phyloP scores from a whole-genome alignment of 192 early-diverging fungal genomes.

The Backusella mclennaniae region DNA sequence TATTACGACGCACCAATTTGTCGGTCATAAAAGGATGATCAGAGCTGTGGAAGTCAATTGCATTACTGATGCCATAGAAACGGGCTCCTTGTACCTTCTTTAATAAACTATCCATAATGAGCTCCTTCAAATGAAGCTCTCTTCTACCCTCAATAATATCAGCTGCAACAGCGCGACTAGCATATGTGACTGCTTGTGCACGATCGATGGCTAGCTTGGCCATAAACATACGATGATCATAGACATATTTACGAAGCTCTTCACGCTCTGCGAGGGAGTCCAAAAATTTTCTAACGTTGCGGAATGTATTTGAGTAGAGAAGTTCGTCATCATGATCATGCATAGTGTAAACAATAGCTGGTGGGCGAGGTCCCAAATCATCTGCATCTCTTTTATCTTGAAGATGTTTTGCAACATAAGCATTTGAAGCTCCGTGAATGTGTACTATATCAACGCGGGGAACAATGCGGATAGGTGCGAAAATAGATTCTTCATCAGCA shows the following conservation, averaged over 20 bases:
- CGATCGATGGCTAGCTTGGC: conserved; percentile 48
- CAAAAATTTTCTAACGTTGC: conserved; percentile 49
- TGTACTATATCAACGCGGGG: conserved; percentile 52
- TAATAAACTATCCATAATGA: conserved; percentile 50
- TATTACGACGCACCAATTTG: conserved; percentile 32
- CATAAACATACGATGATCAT: conserved; percentile 50
- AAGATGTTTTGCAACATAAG: conserved; percentile 46
- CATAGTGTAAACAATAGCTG: conserved; percentile 56
- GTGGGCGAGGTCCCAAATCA: conserved; percentile 42
- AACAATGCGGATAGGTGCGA: conserved; percentile 32
- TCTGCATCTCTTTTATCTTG: conserved; percentile 25
- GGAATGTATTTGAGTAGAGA: conserved; percentile 46
- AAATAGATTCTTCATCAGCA: conserved; percentile 48
- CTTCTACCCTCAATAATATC: conserved; percentile 51
- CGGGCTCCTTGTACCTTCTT: conserved; percentile 43
- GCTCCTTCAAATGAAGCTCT: conserved; percentile 53
- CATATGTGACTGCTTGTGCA: conserved; percentile 49
- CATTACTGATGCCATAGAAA: conserved; percentile 55
- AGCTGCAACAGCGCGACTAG: conserved; percentile 47
- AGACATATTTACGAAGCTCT: conserved; percentile 39
- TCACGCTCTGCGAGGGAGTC: conserved; percentile 30
- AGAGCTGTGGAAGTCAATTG: conserved; percentile 40
- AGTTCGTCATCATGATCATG: conserved; percentile 58
- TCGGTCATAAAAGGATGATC: conserved; percentile 44
- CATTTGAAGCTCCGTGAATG: conserved; percentile 54